Evolutionary conservation across 1,284 basidiomycete genomes (phyloP), one percentile per base, ranked within the genome.

Genomic region (Ustilago sp.): DNA sequence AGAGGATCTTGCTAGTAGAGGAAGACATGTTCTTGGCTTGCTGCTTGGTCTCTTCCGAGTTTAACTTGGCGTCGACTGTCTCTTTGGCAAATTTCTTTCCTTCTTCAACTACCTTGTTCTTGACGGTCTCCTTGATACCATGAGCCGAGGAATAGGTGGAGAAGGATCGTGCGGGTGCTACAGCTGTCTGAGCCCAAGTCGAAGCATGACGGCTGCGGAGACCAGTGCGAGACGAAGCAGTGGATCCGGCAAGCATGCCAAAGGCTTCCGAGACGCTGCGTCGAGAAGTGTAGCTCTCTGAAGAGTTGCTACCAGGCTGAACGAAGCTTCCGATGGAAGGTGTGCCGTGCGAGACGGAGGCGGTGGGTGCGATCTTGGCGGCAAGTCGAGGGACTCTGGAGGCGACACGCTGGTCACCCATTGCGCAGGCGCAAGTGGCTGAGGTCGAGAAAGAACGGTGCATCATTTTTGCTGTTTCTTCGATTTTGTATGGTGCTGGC

Each of bases 391-490:
- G 73, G 0, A 75, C 64, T 17, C 73, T 17, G 28, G 73, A 75
- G 17, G 68, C 73, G 1, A 75, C 73, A 19, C 73, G 60, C 50
- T 70, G 63, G 34, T 75, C 73, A 11, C 73, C 73, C 50, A 75
- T 51, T 28, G 32, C 34, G 51, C 68, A 75, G 3, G 63, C 63
- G 2, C 45, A 31, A 7, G 45, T 23, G 4, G 59, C 60, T 17
- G 73, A 48, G 34, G 68, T 75, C 5, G 64, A 67, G 47, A 70
- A 71, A 50, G 53, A 57, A 54, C 64, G 68, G 32, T 61, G 59
- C 61, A 68, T 61, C 54, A 52, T 67, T 35, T 39, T 63, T 31
- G 61, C 45, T 38, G 23, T 47, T n/a, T 12, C 8, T 38, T 8
- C 53, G 4, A 2, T 34, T 8, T 13, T 12, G 35, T n/a, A 11